Conservation (phyloP, 441 rosid genomes). For the Adansonia grandidieri region DNA sequence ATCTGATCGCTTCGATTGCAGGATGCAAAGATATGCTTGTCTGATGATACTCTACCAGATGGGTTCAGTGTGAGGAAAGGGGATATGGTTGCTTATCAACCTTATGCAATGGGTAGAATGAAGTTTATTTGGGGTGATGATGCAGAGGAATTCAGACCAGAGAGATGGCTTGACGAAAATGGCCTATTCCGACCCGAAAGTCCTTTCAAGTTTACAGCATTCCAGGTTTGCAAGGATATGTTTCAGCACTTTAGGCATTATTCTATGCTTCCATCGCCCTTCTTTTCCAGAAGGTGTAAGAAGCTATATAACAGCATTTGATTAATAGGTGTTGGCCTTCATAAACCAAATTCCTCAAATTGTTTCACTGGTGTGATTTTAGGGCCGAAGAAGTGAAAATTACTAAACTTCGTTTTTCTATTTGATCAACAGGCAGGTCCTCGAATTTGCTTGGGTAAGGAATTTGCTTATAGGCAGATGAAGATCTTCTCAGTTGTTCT, state of each 20-base stretch:
- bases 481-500: constrained; percentile 60
- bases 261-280: neutral
- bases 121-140: constrained; percentile 68
- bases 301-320: neutral
- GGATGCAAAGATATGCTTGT: constrained; percentile 48
- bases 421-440: constrained; percentile 62
- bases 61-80: constrained; percentile 52
- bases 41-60: constrained; percentile 50
- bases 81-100: constrained; percentile 39
- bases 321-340: neutral
- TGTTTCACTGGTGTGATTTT: constrained; percentile 1
- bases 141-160: constrained; percentile 57
- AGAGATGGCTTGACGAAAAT: constrained; percentile 51
- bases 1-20: constrained; percentile 20
- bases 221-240: constrained; percentile 51
- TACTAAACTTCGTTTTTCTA: constrained; percentile 13
- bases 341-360: neutral
- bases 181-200: constrained; percentile 40
- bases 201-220: constrained; percentile 53
- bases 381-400: neutral
- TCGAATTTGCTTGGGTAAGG: constrained; percentile 78
- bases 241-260: neutral
- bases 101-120: constrained; percentile 65
- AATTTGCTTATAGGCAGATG: constrained; percentile 84
- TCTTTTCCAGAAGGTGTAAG: neutral